phyloP scores from a whole-genome alignment of 73 alveolate genomes.

The Paramecium biaurelia region DNA sequence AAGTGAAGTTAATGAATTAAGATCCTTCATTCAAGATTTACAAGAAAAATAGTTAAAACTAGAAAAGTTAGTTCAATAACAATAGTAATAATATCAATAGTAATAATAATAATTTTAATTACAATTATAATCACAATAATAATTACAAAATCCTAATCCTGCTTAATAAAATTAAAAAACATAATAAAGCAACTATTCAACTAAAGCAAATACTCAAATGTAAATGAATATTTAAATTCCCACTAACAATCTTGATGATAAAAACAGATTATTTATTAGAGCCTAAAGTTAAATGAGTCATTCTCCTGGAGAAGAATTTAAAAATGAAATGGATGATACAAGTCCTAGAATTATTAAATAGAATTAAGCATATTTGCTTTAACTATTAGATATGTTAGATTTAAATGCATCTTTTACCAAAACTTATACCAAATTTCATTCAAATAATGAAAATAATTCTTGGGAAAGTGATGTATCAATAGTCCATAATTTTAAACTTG shows the following conservation, averaged over 20 bases:
- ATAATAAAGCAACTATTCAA: neutral
- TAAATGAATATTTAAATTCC: neutral
- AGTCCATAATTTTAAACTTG: neutral
- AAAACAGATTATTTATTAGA: neutral
- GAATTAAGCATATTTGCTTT: neutral
- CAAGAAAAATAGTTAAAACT: neutral
- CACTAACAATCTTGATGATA: neutral
- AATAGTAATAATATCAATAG: neutral
- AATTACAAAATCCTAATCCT: neutral
- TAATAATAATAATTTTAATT: neutral
- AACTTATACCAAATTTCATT: neutral
- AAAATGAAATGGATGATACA: slow-evolving; percentile 23
- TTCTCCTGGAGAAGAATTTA: slow-evolving; percentile 22
- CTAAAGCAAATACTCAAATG: neutral
- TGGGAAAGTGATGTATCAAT: slow-evolving; percentile 18
- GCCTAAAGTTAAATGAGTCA: slow-evolving; percentile 22
- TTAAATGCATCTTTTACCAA: neutral
- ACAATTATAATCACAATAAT: neutral
- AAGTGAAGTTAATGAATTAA: slow-evolving; percentile 38
- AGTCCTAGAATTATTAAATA: neutral
- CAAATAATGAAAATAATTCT: neutral
- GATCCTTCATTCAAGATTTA: neutral
- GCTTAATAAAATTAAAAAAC: neutral
- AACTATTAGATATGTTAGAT: slow-evolving; percentile 27
- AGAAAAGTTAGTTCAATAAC: neutral